phyloP scores from a whole-genome alignment of 2,329 filamentous ascomycete genomes.

The Phyllosticta paracitricarpa region DNA sequence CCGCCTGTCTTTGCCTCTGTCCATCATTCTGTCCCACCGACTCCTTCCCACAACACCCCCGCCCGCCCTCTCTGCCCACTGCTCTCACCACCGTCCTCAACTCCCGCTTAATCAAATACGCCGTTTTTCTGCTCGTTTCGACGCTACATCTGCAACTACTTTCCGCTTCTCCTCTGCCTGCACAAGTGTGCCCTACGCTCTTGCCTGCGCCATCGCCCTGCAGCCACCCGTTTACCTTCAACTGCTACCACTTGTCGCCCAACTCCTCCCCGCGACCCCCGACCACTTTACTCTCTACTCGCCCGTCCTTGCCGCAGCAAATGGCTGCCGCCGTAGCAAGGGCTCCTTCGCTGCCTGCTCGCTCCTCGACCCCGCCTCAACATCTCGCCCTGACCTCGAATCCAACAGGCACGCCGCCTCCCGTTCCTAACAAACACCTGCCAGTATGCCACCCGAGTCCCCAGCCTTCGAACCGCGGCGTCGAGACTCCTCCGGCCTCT shows the following conservation, averaged over 20 bases:
- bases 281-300: background rate
- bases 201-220: constrained; percentile 5
- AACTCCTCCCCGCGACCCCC: background rate
- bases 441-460: constrained; percentile 82
- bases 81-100: background rate
- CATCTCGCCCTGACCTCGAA: constrained; percentile 50
- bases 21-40: background rate
- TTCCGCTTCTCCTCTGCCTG: background rate
- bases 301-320: background rate
- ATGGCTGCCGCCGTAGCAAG: constrained; percentile 37
- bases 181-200: background rate
- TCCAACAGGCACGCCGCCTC: constrained; percentile 46
- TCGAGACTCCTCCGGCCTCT: constrained; percentile 44
- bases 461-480: constrained; percentile 36
- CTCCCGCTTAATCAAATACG: background rate
- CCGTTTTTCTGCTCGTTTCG: background rate
- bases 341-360: constrained; percentile 24
- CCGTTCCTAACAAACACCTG: constrained; percentile 78
- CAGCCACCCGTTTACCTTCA: constrained; percentile 4
- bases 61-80: background rate
- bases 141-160: background rate
- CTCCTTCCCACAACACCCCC: background rate
- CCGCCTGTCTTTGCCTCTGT: background rate
- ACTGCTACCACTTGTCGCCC: background rate
- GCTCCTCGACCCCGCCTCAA: constrained; percentile 39